phyloP scores from a whole-genome alignment of 2,329 filamentous ascomycete species.

The Phaeomoniella chlamydospora region DNA sequence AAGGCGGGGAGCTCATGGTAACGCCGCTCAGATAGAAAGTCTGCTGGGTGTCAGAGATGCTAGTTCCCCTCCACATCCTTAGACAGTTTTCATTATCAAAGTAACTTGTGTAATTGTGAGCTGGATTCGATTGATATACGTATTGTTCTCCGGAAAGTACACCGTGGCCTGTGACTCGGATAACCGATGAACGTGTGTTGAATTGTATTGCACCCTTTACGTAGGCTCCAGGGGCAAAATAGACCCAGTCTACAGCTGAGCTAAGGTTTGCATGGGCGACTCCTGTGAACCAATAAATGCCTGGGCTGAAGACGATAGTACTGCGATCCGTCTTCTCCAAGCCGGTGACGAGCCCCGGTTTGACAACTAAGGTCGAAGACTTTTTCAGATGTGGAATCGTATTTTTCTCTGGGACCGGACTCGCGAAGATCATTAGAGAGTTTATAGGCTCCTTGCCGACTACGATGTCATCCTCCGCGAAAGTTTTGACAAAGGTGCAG shows the following conservation, averaged over 20 bases:
- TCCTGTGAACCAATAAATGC: constrained; percentile 11
- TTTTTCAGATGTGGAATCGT: constrained; percentile 8
- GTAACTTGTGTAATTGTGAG: constrained; percentile 14
- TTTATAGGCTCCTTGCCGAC: constrained; percentile 17
- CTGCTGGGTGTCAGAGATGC: not conserved
- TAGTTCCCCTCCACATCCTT: not conserved
- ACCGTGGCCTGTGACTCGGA: constrained; percentile 19
- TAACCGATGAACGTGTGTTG: constrained; percentile 8
- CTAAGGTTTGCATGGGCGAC: constrained; percentile 9
- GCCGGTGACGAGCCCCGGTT: constrained; percentile 12
- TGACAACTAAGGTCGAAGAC: constrained; percentile 7
- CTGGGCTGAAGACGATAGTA: constrained; percentile 11
- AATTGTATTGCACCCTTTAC: constrained; percentile 23
- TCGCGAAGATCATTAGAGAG: constrained; percentile 17
- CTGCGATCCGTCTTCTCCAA: constrained; percentile 7
- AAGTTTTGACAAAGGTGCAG: constrained; percentile 9
- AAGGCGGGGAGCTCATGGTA: not conserved
- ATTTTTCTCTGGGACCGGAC: constrained; percentile 11
- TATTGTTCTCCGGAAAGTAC: constrained; percentile 23
- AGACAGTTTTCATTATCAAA: not conserved
- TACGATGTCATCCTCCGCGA: constrained; percentile 7
- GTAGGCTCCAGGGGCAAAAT: constrained; percentile 18
- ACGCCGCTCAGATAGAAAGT: not conserved
- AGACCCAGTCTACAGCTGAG: constrained; percentile 14
- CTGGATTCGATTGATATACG: constrained; percentile 21